These are phyloP conservation scores for Perkinsus olseni DNA, from an alignment of 169 alveolate species.

Conservation along the genomic window DNA sequence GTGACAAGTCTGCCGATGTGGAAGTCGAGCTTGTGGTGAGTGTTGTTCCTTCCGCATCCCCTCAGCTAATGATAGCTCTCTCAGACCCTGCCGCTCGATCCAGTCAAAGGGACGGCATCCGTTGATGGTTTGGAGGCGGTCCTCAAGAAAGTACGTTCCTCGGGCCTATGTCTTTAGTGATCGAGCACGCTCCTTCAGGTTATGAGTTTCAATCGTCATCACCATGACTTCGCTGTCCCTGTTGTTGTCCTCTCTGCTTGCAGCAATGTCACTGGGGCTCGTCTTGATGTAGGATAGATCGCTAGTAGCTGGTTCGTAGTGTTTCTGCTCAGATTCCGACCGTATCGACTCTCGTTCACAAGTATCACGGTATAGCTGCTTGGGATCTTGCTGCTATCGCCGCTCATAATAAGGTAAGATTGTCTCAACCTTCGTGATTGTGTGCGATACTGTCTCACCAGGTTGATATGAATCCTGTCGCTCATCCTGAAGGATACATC, in stretches of 20 bases:
- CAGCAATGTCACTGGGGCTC: neutral
- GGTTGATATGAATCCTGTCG: neutral
- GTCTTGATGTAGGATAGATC: neutral
- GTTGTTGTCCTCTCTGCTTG: neutral
- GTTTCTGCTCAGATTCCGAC: neutral
- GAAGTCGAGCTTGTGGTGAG: neutral
- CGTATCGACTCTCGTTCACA: neutral
- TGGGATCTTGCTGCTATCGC: neutral
- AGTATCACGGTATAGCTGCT: neutral
- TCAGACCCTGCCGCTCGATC: neutral
- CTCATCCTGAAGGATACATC: slow-evolving; percentile 11
- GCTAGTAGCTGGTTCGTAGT: neutral
- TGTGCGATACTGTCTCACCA: neutral
- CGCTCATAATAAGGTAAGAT: neutral
- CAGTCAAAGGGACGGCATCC: neutral
- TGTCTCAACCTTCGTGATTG: neutral
- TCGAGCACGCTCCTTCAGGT: neutral
- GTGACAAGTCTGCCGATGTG: neutral
- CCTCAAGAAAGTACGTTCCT: neutral
- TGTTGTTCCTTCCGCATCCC: neutral
- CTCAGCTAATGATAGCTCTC: neutral
- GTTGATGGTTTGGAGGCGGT: neutral
- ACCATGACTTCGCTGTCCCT: neutral
- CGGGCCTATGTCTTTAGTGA: neutral
- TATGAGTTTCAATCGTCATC: neutral